Evolutionary conservation across 345 rosid genomes (phyloP), one percentile per base, ranked within the genome.

Genomic region (Schrenkiella parvula): DNA sequence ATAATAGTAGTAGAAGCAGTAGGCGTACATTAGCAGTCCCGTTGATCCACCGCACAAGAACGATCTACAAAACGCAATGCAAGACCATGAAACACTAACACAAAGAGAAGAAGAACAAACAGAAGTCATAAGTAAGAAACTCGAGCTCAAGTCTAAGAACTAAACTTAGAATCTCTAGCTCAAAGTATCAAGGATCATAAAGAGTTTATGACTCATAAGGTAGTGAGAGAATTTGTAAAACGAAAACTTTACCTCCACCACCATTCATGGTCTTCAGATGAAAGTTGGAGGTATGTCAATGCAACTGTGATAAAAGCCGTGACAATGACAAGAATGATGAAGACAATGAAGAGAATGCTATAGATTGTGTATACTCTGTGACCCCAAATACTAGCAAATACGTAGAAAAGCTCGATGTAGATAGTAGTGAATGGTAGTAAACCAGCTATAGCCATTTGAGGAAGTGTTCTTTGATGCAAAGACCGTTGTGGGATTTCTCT

Each of bases 361-460:
- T 82, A 86, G 22, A 81, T 81, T 44, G 90, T 86, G 78, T 86
- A 86, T 18, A 86, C 79, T 78, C 90, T 79, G 80, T 84, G 86
- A 59, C 86, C 86, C 85, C 88, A 86, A 53, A 82, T 85, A 70
- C 85, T 86, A 28, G 90, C 86, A 65, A 86, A 82, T 43, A 84
- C 81, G 78, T 86, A 86, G 81, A 81, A 86, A 2, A 86, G 86
- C 66, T 86, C 86, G 11, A 86, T 84, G 76, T 84, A 86, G 59
- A 86, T 86, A 31, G 86, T 87, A 82, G 83, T 84, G 71, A 86
- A 86, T 21, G 89, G 89, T 51, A 85, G 55, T 37, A 85, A 85
- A n/a, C 89, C 85, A 38, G 87, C 85, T 87, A 85, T 83, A 11
- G 87, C 87, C 89, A 85, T 85, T 75, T 85, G 89, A 6, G 89